Evolutionary conservation across 2,329 filamentous ascomycete genomes (phyloP).

Genomic region (Paraconiothyrium sp.): DNA sequence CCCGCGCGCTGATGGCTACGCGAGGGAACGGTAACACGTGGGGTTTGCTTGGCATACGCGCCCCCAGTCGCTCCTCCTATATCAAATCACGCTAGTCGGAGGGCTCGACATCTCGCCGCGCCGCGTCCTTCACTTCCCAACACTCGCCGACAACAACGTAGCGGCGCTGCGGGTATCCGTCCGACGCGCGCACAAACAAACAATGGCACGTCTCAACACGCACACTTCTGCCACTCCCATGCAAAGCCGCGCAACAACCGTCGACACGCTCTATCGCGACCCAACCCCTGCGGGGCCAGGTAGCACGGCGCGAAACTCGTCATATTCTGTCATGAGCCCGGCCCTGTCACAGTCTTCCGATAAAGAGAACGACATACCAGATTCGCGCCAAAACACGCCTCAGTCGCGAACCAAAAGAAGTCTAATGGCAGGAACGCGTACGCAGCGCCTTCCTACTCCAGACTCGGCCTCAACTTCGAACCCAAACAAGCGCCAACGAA

Average conservation of each 20-base stretch:
- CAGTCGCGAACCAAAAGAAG: slow-evolving; percentile 54
- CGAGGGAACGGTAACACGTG: slow-evolving; percentile 31
- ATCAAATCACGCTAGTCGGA: slow-evolving; percentile 20
- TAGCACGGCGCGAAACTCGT: slow-evolving; percentile 32
- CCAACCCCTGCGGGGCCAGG: slow-evolving; percentile 33
- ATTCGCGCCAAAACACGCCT: slow-evolving; percentile 41
- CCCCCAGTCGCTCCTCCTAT: slow-evolving; percentile 26
- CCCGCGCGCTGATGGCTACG: slow-evolving; percentile 24
- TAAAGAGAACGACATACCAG: slow-evolving; percentile 55
- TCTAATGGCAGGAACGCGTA: slow-evolving; percentile 44
- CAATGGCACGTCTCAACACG: slow-evolving; percentile 52
- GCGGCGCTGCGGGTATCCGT: neutral
- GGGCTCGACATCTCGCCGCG: neutral
- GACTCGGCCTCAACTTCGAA: slow-evolving; percentile 45
- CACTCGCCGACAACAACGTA: neutral
- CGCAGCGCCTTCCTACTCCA: slow-evolving; percentile 48
- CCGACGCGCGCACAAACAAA: slow-evolving; percentile 5
- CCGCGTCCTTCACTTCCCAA: neutral
- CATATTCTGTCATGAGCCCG: slow-evolving; percentile 46
- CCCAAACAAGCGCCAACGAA: slow-evolving; percentile 57
- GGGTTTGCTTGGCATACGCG: slow-evolving; percentile 32
- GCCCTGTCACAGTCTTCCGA: slow-evolving; percentile 50
- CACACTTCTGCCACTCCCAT: slow-evolving; percentile 40
- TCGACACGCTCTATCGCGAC: slow-evolving; percentile 50
- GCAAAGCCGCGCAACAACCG: slow-evolving; percentile 39